phyloP scores from a whole-genome alignment of 1,139 yeast species.

The Suhomyces coccinellae region DNA sequence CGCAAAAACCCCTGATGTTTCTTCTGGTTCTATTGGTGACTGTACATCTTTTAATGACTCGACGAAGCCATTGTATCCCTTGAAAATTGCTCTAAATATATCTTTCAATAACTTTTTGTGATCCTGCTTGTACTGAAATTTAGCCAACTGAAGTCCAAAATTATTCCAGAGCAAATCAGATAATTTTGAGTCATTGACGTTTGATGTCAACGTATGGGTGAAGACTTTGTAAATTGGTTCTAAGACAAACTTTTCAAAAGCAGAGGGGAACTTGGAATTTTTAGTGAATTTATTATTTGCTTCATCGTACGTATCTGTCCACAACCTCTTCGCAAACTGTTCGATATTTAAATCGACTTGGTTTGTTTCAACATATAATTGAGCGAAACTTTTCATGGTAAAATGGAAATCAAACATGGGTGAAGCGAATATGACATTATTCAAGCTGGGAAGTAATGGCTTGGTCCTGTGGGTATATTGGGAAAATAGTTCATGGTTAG shows the following conservation, averaged over 20 bases:
- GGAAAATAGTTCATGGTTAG: constrained; percentile 25
- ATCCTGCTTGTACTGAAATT: constrained; percentile 48
- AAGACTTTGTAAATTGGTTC: constrained; percentile 81
- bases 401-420: constrained; percentile 62
- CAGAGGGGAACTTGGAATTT: constrained; percentile 35
- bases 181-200: constrained; percentile 41
- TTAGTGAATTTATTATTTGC: constrained; percentile 45
- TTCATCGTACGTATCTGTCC: constrained; percentile 74
- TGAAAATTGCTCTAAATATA: constrained; percentile 58
- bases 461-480: constrained; percentile 27
- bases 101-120: constrained; percentile 56
- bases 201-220: constrained; percentile 59
- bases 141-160: constrained; percentile 46
- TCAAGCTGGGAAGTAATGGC: constrained; percentile 59
- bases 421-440: constrained; percentile 77
- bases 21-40: constrained; percentile 1
- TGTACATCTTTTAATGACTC: constrained; percentile 39
- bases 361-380: constrained; percentile 43
- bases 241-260: constrained; percentile 70
- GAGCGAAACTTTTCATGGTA: constrained; percentile 64
- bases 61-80: constrained; percentile 52
- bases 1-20: constrained; percentile 34
- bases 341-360: constrained; percentile 34
- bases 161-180: constrained; percentile 43
- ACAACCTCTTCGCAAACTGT: constrained; percentile 54